phyloP scores from a whole-genome alignment of 257 asterid genomes.

The Fraxinus americana region DNA sequence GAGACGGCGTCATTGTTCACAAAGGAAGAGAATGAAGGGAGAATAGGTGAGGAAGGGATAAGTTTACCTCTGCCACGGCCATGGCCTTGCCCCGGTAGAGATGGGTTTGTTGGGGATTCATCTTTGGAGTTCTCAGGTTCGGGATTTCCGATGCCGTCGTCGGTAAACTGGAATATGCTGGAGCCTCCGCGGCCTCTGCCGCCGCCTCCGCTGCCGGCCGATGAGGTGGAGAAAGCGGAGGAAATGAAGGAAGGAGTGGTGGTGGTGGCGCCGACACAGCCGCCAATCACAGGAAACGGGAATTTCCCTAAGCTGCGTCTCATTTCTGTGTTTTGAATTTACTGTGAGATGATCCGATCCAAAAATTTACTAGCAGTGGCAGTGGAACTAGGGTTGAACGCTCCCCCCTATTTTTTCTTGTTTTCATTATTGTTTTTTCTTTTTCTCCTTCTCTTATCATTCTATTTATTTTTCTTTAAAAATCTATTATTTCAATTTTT shows the following conservation, averaged over 20 bases:
- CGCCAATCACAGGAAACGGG: conserved; percentile 45
- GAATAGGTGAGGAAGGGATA: conserved; percentile 39
- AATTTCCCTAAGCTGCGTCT: conserved; percentile 60
- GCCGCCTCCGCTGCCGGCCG: conserved; percentile 41
- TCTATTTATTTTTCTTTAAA: too few species aligned
- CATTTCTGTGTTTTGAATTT: conserved; percentile 40
- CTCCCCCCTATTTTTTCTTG: background rate
- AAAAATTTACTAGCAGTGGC: background rate
- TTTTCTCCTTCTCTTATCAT: too few species aligned
- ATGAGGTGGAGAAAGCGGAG: conserved; percentile 37
- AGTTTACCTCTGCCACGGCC: conserved; percentile 70
- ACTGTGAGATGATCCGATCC: conserved; percentile 17
- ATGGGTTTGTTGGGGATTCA: conserved; percentile 19
- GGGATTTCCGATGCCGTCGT: conserved; percentile 25
- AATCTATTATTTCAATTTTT: too few species aligned
- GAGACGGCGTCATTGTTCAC: conserved; percentile 31
- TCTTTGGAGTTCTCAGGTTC: conserved; percentile 32
- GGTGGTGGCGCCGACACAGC: conserved; percentile 31
- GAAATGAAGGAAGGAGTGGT: conserved; percentile 48
- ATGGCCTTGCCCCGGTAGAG: conserved; percentile 48
- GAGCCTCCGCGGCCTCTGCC: conserved; percentile 66
- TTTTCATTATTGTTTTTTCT: background rate
- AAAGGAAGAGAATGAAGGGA: conserved; percentile 47
- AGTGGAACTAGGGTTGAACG: background rate
- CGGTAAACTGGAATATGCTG: conserved; percentile 33